Evolutionary conservation across 2,329 filamentous ascomycete species (phyloP).

Genomic region (Hypoxylon sp.): DNA sequence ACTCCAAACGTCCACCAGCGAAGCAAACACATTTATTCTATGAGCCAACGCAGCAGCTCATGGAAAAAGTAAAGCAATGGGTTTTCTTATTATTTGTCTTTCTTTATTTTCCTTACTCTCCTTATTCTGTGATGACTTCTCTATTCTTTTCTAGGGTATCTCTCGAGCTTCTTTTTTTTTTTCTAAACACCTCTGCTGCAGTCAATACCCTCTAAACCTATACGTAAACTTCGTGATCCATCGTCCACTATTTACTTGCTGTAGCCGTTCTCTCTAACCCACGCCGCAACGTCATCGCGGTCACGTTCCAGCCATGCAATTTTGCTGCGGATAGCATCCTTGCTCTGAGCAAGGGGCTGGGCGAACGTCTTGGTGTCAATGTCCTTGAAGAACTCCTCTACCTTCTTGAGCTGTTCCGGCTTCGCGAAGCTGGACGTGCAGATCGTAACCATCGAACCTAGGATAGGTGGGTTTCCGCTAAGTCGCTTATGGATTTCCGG

Average conservation of each 20-base stretch:
- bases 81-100: conserved; percentile 11
- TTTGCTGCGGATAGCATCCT: conserved; percentile 88
- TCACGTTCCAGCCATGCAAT: conserved; percentile 84
- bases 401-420: conserved; percentile 78
- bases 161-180: conserved; percentile 23
- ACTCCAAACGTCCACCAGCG: background rate
- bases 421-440: conserved; percentile 85
- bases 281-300: conserved; percentile 75
- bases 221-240: conserved; percentile 13
- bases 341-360: conserved; percentile 88
- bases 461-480: conserved; percentile 87
- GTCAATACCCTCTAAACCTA: conserved; percentile 23
- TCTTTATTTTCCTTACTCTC: conserved; percentile 9
- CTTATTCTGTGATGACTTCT: conserved; percentile 21
- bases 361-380: conserved; percentile 90
- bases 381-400: conserved; percentile 83
- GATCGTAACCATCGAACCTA: conserved; percentile 86
- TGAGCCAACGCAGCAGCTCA: background rate
- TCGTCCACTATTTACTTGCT: conserved; percentile 38
- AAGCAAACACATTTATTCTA: background rate
- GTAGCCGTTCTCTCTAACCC: conserved; percentile 74
- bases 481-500: conserved; percentile 83
- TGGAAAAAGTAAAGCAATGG: background rate
- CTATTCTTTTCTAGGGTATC: conserved; percentile 40
- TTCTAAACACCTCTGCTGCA: conserved; percentile 21